phyloP scores from a whole-genome alignment of 139 green algal species.

The Prasinococcaceae sp. region DNA sequence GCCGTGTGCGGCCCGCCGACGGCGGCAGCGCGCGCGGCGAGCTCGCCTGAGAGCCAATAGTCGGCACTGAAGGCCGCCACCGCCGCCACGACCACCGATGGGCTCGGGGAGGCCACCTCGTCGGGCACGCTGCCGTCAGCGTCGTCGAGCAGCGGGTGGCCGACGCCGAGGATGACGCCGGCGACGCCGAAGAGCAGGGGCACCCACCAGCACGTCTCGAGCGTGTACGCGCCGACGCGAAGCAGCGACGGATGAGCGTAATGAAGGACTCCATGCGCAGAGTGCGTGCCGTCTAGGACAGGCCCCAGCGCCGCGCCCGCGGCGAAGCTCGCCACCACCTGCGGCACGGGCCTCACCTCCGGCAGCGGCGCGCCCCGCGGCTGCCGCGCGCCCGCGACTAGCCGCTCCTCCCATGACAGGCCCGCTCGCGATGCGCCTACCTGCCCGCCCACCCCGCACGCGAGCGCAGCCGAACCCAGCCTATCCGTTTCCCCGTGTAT shows the following conservation, averaged over 20 bases:
- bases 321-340: constrained; percentile 18
- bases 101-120: not conserved
- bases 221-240: not conserved
- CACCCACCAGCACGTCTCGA: constrained; percentile 51
- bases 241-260: constrained; percentile 27
- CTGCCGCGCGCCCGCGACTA: not conserved
- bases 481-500: no score
- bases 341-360: not conserved
- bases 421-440: no score
- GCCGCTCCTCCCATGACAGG: no score
- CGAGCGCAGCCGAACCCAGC: no score
- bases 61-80: not conserved
- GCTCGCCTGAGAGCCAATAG: not conserved
- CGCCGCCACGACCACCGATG: not conserved
- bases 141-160: constrained; percentile 25
- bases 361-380: not conserved
- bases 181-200: constrained; percentile 44
- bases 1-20: not conserved
- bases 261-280: constrained; percentile 36
- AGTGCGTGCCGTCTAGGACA: constrained; percentile 44
- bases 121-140: not conserved
- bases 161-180: constrained; percentile 40
- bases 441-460: no score
- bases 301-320: constrained; percentile 35
- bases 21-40: not conserved